A percentile compares a stretch with the other conserved stretches of the same genome.
Conservation (phyloP, 2,329 filamentous ascomycete genomes). For the Penicillium sp. region DNA sequence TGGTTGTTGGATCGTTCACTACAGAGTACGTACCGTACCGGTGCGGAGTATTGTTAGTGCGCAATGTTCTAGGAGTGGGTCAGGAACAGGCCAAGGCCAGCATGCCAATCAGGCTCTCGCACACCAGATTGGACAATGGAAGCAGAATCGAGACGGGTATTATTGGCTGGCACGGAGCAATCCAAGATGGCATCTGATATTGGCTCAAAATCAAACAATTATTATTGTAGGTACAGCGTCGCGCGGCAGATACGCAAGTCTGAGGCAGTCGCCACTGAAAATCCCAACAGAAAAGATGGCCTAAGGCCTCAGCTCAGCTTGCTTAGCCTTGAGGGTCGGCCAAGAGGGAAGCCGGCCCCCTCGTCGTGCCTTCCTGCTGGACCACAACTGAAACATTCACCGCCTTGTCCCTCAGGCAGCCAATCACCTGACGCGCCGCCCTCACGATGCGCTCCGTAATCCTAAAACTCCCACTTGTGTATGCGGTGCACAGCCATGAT, state of each 20-base stretch:
- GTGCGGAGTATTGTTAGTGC: constrained; percentile 5
- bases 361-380: not conserved
- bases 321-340: not conserved
- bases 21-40: not conserved
- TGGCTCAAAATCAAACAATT: too few species aligned
- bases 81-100: constrained; percentile 5
- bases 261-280: not conserved
- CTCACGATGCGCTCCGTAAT: not conserved
- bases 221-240: not conserved
- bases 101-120: constrained; percentile 4
- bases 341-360: not conserved
- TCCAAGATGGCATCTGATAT: too few species aligned
- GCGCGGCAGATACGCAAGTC: not conserved
- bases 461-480: too few species aligned
- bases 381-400: not conserved
- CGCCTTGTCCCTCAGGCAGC: constrained; percentile 1
- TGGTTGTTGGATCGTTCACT: not conserved
- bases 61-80: not conserved
- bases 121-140: not conserved
- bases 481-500: constrained; percentile 6
- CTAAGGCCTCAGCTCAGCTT: not conserved
- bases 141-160: not conserved
- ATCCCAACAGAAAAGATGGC: not conserved
- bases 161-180: not conserved
- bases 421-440: not conserved